These are phyloP conservation scores for Alternaria rosae DNA, from an alignment of 2,329 filamentous ascomycete species.

Conservation along the genomic window DNA sequence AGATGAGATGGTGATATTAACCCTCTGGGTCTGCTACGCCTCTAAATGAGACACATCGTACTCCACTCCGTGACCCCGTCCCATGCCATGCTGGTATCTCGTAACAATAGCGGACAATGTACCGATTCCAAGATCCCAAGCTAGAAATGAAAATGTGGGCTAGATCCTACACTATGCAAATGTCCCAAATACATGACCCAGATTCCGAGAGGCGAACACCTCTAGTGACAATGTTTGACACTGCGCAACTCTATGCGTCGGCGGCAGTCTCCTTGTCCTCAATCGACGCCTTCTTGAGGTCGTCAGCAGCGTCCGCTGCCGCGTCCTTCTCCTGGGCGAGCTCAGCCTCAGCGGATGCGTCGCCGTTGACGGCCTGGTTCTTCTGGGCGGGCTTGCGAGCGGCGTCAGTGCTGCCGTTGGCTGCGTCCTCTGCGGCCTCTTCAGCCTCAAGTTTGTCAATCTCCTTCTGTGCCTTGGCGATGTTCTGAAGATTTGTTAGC, in stretches of 20 bases:
- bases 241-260: conserved; percentile 31
- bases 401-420: conserved; percentile 62
- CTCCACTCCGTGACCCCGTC: conserved; percentile 23
- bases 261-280: conserved; percentile 57
- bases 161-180: conserved; percentile 26
- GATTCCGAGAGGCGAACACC: conserved; percentile 19
- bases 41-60: conserved; percentile 26
- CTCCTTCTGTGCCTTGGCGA: conserved; percentile 94
- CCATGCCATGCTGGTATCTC: conserved; percentile 32
- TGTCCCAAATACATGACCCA: conserved; percentile 27
- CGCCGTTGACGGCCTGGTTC: conserved; percentile 61
- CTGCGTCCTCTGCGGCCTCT: conserved; percentile 59
- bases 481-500: conserved; percentile 70
- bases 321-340: conserved; percentile 65
- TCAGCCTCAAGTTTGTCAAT: conserved; percentile 84
- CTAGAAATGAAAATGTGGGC: conserved; percentile 25
- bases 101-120: conserved; percentile 22
- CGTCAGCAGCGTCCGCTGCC: conserved; percentile 65
- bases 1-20: conserved; percentile 27
- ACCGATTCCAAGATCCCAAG: conserved; percentile 24
- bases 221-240: conserved; percentile 6
- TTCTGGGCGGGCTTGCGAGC: conserved; percentile 62
- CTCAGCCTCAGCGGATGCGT: conserved; percentile 61
- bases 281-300: conserved; percentile 66
- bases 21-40: conserved; percentile 26